phyloP scores from a whole-genome alignment of 2,329 filamentous ascomycete genomes.

The Arthrobotrys iridis region DNA sequence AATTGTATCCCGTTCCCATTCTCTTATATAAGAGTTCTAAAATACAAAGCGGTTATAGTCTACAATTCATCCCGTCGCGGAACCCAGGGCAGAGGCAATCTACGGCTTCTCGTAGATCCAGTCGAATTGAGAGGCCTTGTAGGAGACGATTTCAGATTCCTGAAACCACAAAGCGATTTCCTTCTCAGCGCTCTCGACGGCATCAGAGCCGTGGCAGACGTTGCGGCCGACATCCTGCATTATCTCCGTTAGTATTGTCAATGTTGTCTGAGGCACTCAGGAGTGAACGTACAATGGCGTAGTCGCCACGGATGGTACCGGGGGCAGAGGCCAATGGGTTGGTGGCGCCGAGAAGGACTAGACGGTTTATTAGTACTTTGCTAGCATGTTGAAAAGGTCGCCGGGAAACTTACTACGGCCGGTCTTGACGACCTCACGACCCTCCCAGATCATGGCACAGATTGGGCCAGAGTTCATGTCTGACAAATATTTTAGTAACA shows the following conservation, averaged over 20 bases:
- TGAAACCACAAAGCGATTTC: conserved; percentile 99
- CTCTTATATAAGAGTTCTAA: background rate
- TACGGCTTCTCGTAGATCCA: conserved; percentile 92
- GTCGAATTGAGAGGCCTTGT: conserved; percentile 83
- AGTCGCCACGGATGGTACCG: conserved; percentile 98
- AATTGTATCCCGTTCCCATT: background rate
- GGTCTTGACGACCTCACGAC: conserved; percentile 98
- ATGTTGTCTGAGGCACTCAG: background rate
- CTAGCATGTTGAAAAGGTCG: background rate
- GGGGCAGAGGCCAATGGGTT: conserved; percentile 95
- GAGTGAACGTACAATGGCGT: conserved; percentile 71
- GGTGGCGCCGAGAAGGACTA: conserved; percentile 94
- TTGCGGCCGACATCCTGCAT: conserved; percentile 83
- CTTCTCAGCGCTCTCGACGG: conserved; percentile 99
- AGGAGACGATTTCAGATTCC: conserved; percentile 78
- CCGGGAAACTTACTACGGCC: conserved; percentile 76
- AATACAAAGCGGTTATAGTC: conserved; percentile 56
- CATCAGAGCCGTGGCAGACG: conserved; percentile 99
- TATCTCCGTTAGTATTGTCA: conserved; percentile 18
- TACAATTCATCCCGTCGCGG: conserved; percentile 46
- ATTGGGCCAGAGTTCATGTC: conserved; percentile 98
- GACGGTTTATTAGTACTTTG: conserved; percentile 43
- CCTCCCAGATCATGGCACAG: conserved; percentile 99
- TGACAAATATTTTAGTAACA: conserved; percentile 62
- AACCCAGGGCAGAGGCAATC: conserved; percentile 57